Evolutionary conservation across 768 basidiomycete genomes (phyloP).

Genomic region (Suillus occidentalis): DNA sequence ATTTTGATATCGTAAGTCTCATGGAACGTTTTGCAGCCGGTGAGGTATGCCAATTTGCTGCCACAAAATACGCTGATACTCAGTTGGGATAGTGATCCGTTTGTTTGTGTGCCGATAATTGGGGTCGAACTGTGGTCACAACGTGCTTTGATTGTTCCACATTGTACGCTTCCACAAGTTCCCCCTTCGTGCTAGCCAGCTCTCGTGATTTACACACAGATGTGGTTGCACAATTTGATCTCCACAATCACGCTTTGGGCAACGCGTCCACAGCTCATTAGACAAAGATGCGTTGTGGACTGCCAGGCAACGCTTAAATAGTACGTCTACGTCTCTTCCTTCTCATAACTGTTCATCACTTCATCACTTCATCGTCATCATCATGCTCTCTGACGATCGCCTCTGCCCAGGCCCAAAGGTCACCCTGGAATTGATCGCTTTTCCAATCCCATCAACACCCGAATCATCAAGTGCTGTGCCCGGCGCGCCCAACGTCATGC

Average conservation of each 20-base stretch:
- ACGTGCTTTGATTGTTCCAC: neutral
- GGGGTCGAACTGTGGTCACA: neutral
- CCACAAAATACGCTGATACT: neutral
- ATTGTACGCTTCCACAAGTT: neutral
- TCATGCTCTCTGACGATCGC: too few relatives aligned
- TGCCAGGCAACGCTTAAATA: neutral
- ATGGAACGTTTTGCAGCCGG: neutral
- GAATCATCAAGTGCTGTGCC: too few relatives aligned
- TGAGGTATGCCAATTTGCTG: neutral
- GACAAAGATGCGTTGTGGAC: neutral
- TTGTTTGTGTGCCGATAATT: neutral
- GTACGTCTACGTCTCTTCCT: neutral
- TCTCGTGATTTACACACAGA: neutral
- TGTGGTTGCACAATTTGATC: neutral
- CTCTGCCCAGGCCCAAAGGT: too few relatives aligned
- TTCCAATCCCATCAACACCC: too few relatives aligned
- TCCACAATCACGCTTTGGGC: neutral
- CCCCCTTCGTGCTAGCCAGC: neutral
- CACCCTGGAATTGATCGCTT: too few relatives aligned
- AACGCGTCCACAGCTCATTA: slow-evolving; percentile 10
- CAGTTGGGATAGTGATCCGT: neutral
- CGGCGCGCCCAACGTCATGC: too few relatives aligned
- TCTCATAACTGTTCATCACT: neutral
- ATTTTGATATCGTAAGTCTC: neutral
- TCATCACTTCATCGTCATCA: too few relatives aligned